phyloP scores from a whole-genome alignment of 192 early-diverging fungal genomes.

The Haplosporangium gracile region DNA sequence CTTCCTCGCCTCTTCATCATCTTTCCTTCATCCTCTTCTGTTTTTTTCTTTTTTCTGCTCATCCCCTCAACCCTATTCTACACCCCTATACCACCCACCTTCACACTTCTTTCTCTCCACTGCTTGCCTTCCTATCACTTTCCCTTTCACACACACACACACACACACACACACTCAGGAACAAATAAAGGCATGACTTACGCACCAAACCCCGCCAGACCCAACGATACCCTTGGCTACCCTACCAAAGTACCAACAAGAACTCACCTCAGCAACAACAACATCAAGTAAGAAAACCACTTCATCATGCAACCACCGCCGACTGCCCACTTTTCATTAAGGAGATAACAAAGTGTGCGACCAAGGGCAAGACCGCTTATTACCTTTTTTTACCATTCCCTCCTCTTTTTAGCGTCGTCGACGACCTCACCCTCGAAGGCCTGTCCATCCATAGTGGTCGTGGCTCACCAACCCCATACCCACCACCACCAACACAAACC shows the following conservation, averaged over 20 bases:
- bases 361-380: background rate
- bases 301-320: background rate
- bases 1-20: background rate
- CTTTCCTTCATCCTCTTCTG: background rate
- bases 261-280: background rate
- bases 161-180: background rate
- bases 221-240: background rate
- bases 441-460: slow-evolving; percentile 1
- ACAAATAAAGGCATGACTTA: background rate
- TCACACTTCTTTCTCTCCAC: background rate
- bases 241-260: background rate
- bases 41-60: background rate
- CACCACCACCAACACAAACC: background rate
- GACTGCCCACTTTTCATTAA: background rate
- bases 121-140: no score
- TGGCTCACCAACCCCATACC: background rate
- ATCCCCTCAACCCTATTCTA: background rate
- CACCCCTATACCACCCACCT: background rate
- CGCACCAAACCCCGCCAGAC: background rate
- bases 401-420: background rate
- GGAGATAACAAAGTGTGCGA: background rate
- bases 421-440: slow-evolving; percentile 5
- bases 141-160: background rate
- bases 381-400: background rate
- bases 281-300: background rate